Evolutionary conservation across 1,139 yeast genomes (phyloP).

Genomic region (Zhuliangozyma parablackwelliae): DNA sequence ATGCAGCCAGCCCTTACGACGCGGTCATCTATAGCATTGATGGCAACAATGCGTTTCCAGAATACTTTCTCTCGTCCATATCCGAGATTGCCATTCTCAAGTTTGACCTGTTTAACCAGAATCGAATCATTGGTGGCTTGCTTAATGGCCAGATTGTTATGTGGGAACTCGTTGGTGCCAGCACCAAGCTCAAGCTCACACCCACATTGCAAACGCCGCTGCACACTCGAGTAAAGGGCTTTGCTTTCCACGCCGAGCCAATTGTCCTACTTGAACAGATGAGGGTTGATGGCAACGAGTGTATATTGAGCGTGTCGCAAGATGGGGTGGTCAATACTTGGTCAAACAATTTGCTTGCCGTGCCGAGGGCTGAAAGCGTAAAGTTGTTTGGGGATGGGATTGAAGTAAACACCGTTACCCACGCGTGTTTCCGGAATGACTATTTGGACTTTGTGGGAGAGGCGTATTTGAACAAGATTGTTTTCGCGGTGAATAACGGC

Average conservation of each 20-base stretch:
- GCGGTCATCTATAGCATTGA: constrained; percentile 29
- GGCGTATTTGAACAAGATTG: constrained; percentile 1
- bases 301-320: constrained; percentile 27
- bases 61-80: constrained; percentile 39
- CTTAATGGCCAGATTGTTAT: constrained; percentile 34
- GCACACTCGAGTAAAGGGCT: neutral
- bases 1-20: constrained; percentile 14
- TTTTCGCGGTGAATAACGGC: constrained; percentile 5
- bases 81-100: constrained; percentile 43
- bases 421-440: neutral
- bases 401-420: neutral
- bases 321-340: constrained; percentile 38
- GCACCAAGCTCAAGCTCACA: constrained; percentile 8
- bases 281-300: constrained; percentile 21
- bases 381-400: constrained; percentile 7
- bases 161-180: constrained; percentile 27
- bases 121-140: constrained; percentile 34
- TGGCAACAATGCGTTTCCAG: constrained; percentile 30
- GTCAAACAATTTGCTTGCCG: constrained; percentile 36
- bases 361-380: constrained; percentile 23
- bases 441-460: constrained; percentile 6
- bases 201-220: constrained; percentile 3
- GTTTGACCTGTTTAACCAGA: constrained; percentile 28
- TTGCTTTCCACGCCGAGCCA: constrained; percentile 5
- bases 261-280: constrained; percentile 13